Evolutionary conservation across 352 stramenopile genomes (phyloP).

Genomic region (Vaucheria bursata): DNA sequence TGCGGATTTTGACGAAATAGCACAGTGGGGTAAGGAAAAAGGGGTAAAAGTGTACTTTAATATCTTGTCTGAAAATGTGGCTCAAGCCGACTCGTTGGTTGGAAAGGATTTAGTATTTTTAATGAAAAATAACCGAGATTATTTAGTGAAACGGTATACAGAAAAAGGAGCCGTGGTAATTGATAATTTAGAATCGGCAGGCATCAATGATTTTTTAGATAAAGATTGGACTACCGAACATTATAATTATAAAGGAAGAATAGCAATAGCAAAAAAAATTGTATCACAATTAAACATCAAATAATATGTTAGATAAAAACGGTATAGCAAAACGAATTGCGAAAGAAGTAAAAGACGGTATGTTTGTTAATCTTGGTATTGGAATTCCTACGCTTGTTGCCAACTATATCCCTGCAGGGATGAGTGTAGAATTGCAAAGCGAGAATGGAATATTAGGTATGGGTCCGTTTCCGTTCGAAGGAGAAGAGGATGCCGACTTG

Average conservation of each 20-base stretch:
- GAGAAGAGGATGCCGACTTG: slow-evolving; percentile 78
- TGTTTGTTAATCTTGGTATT: slow-evolving; percentile 96
- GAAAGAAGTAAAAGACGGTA: slow-evolving; percentile 77
- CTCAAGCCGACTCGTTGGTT: neutral
- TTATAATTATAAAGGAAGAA: neutral
- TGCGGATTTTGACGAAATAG: neutral
- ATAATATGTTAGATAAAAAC: slow-evolving; percentile 51
- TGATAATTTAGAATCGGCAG: neutral
- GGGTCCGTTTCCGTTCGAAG: slow-evolving; percentile 54
- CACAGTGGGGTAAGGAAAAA: neutral
- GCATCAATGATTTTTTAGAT: neutral
- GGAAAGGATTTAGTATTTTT: neutral
- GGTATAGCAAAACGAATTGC: slow-evolving; percentile 83
- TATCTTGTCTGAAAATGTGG: neutral
- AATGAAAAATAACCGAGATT: neutral
- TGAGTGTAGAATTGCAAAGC: slow-evolving; percentile 86
- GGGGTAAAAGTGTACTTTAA: neutral
- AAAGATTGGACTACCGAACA: neutral
- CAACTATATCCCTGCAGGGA: slow-evolving; percentile 84
- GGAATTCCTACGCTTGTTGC: slow-evolving; percentile 83
- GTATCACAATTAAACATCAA: neutral
- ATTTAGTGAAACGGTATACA: neutral
- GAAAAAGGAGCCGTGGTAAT: neutral
- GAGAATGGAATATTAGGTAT: slow-evolving; percentile 92
- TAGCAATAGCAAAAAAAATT: neutral